Base-by-base conservation (phyloP, 2,329 filamentous ascomycete genomes). In the Clonostachys rosea region DNA sequence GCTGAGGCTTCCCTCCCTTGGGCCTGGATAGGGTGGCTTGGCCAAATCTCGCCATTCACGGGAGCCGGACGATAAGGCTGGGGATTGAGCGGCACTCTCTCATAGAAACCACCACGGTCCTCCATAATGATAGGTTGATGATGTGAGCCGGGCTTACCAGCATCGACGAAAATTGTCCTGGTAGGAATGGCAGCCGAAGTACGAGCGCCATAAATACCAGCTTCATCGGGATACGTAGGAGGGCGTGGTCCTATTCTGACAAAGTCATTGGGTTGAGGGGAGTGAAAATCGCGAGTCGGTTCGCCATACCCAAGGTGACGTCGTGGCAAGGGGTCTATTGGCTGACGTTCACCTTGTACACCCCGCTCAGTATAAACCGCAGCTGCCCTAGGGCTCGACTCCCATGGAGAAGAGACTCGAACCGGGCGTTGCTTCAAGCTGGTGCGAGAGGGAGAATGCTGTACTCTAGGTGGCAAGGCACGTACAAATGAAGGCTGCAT, bases 31-130 rank as follows among this genome's bases (percentile, higher is more conserved):
- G 17, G 12, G 10, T 14, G 9, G 14, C 41, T 7, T n/a, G 17
- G 16, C 16, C 35, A 24, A n/a, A 41, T 14, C 18, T 13, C 36
- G 36, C 12, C n/a, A n/a, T 14, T 12, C 18, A 46, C 33, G 13
- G 17, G n/a, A 20, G 11, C 20, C 5, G 9, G 16, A 40, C 36
- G 20, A 10, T 18, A 33, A 33, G 42, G 41, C n/a, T 20, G 41
- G 13, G 17, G 39, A 6, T 30, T 30, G 24, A 30, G 24, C 24
- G 24, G 40, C 33, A 68, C 56, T 47, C 61, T 64, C 50, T 66
- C 66, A 50, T 56, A 65, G 46, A 68, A 67, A 14, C 64, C 63
- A 47, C 64, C 65, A 33, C 65, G 59, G 53, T 69, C 64, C 50
- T 69, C 65, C 66, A 71, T 70, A 52, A 68, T 46, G 42, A 46